Percentiles rank a stretch among this genome's conserved stretches.
Evolutionary conservation across 2,329 filamentous ascomycete genomes (phyloP).

Genomic region (Colletotrichum gloeosporioides): DNA sequence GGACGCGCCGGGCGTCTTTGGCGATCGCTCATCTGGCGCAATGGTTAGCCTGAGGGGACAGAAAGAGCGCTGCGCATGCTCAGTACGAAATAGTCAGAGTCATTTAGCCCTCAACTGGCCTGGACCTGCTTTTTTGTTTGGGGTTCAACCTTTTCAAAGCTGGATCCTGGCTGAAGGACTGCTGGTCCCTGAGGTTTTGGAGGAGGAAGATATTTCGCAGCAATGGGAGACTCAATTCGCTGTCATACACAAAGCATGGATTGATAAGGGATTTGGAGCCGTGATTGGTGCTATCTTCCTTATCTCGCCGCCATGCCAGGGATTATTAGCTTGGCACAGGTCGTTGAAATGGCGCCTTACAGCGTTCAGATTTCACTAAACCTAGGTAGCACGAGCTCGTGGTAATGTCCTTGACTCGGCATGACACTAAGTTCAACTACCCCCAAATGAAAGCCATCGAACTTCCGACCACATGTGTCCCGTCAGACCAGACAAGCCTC

Average conservation of each 20-base stretch:
- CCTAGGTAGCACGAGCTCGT: background rate
- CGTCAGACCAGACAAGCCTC: slow-evolving; percentile 17
- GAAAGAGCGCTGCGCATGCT: background rate
- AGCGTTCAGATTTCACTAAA: background rate
- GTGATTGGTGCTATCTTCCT: background rate
- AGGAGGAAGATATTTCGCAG: background rate
- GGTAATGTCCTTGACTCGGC: background rate
- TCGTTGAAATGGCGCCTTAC: background rate
- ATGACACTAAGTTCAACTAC: background rate
- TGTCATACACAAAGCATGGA: background rate
- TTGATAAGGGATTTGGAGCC: background rate
- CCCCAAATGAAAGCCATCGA: background rate
- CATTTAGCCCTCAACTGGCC: background rate
- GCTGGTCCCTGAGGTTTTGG: background rate
- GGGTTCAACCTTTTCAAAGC: background rate
- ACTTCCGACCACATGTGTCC: slow-evolving; percentile 15
- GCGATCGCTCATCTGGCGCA: background rate
- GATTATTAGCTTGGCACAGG: background rate
- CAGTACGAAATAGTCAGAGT: background rate
- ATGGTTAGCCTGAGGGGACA: background rate
- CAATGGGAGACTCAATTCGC: background rate
- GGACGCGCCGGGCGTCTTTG: background rate
- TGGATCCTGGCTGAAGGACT: background rate
- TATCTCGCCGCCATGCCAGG: background rate
- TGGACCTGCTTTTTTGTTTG: background rate